Evolutionary conservation across 106 monocot genomes (phyloP).

Genomic region (Phalaenopsis equestris): DNA sequence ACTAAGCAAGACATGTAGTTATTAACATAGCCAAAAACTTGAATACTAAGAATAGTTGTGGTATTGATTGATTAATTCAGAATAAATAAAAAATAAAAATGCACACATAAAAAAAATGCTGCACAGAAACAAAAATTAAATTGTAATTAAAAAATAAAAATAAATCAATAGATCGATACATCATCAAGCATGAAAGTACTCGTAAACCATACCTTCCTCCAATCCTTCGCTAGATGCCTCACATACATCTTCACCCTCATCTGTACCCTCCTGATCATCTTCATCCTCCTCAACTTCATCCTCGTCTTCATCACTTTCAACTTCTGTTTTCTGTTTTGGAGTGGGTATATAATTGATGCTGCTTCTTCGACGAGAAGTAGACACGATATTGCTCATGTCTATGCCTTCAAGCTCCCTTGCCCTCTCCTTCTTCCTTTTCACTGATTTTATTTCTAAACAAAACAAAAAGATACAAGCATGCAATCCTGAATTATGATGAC

Average conservation of each 20-base stretch:
- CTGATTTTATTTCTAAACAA: slow-evolving; percentile 64
- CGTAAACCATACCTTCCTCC: slow-evolving; percentile 28
- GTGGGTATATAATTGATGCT: slow-evolving; percentile 51
- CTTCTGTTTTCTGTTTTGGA: slow-evolving; percentile 59
- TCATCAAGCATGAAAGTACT: background rate
- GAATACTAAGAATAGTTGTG: background rate
- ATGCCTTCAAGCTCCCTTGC: slow-evolving; percentile 97
- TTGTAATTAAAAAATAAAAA: background rate
- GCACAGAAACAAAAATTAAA: background rate
- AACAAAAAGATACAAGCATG: background rate
- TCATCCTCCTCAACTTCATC: slow-evolving; percentile 41
- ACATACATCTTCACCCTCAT: slow-evolving; percentile 24
- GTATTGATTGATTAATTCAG: too few relatives aligned
- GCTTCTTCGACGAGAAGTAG: slow-evolving; percentile 74
- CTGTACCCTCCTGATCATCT: slow-evolving; percentile 23
- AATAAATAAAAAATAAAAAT: background rate
- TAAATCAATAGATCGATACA: background rate
- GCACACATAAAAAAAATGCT: background rate
- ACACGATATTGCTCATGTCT: slow-evolving; percentile 85
- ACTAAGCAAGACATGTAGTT: background rate
- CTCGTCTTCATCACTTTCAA: slow-evolving; percentile 37
- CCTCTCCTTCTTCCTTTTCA: slow-evolving; percentile 76
- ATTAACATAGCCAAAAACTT: background rate
- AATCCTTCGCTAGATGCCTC: slow-evolving; percentile 47
- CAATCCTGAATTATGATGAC: background rate